These are phyloP conservation scores for Hypoxylon rubiginosum DNA, from an alignment of 2,329 filamentous ascomycete species.

Conservation along the genomic window DNA sequence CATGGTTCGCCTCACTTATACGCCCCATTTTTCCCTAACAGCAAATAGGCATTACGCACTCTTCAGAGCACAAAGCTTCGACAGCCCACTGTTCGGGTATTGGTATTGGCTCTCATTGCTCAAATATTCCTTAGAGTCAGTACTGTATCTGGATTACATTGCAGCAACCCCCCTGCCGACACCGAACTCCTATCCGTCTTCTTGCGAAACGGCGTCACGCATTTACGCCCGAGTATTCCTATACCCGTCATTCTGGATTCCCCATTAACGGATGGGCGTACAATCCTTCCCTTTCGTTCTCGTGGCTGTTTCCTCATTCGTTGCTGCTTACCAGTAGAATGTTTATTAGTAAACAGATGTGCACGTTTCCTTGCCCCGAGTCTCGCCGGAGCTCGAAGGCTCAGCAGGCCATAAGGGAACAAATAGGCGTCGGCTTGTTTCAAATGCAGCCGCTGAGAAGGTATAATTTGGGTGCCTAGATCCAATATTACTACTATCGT, in stretches of 20 bases:
- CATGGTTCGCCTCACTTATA: constrained; percentile 50
- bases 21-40: constrained; percentile 46
- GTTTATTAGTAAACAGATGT: constrained; percentile 21
- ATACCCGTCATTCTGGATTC: constrained; percentile 28
- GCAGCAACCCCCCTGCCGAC: constrained; percentile 34
- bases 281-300: constrained; percentile 14
- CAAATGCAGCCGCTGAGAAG: constrained; percentile 11
- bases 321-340: constrained; percentile 21
- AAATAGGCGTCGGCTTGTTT: constrained; percentile 20
- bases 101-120: constrained; percentile 39
- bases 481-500: constrained; percentile 35
- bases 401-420: constrained; percentile 21
- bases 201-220: constrained; percentile 29
- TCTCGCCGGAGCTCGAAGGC: constrained; percentile 3
- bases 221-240: constrained; percentile 38
- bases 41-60: constrained; percentile 37
- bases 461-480: constrained; percentile 13
- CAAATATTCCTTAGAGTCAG: constrained; percentile 28
- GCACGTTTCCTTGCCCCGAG: constrained; percentile 18
- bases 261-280: constrained; percentile 26
- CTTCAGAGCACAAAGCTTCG: constrained; percentile 26
- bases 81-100: constrained; percentile 32
- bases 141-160: constrained; percentile 40
- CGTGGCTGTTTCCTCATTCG: constrained; percentile 27
- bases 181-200: constrained; percentile 31